phyloP scores from a whole-genome alignment of 2,329 filamentous ascomycete species.

The Geosmithia morbida region DNA sequence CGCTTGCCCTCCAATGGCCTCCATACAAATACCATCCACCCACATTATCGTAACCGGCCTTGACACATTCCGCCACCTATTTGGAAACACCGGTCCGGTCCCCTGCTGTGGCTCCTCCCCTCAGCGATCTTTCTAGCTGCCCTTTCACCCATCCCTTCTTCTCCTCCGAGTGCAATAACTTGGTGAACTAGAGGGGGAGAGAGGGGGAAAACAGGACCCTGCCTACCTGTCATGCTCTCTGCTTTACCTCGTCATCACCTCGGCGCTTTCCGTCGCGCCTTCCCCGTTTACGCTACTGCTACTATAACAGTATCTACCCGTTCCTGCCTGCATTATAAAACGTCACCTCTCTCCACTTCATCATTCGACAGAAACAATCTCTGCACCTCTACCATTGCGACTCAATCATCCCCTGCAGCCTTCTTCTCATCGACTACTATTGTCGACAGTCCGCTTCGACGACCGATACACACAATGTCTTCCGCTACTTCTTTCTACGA shows the following conservation, averaged over 20 bases:
- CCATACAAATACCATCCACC: too few species aligned
- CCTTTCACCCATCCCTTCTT: too few species aligned
- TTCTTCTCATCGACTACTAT: background rate
- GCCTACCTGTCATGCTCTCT: background rate
- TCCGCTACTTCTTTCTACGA: slow-evolving; percentile 52
- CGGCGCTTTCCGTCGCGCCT: background rate
- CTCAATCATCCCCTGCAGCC: background rate
- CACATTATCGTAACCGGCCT: too few species aligned
- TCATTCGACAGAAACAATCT: background rate
- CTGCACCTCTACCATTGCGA: background rate
- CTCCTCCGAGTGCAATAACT: too few species aligned
- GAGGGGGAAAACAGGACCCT: too few species aligned
- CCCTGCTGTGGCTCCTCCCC: too few species aligned
- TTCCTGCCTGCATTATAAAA: background rate
- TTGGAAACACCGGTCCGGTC: too few species aligned
- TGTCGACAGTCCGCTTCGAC: background rate
- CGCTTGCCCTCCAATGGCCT: too few species aligned
- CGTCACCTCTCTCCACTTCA: background rate
- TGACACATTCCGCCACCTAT: too few species aligned
- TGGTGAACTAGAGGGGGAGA: too few species aligned
- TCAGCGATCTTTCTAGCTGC: too few species aligned
- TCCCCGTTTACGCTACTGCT: background rate
- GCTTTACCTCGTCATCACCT: background rate
- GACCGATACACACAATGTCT: slow-evolving; percentile 15
- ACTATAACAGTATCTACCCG: background rate